These are phyloP conservation scores for Populus tremula DNA, from an alignment of 345 rosid species.

Conservation along the genomic window DNA sequence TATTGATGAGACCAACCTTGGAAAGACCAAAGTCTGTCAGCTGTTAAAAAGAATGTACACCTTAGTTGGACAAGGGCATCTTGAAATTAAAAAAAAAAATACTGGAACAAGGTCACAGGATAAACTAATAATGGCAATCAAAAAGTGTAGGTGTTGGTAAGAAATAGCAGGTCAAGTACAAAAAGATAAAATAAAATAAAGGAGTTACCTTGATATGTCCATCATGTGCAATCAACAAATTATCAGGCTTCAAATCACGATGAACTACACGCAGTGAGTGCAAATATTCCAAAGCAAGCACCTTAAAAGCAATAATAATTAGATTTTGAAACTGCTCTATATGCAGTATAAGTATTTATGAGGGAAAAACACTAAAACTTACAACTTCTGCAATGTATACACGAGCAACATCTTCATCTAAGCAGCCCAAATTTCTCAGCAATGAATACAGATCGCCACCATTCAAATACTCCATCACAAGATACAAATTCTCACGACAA, in stretches of 20 bases:
- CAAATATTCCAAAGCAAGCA: conserved; percentile 94
- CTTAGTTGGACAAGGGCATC: background rate
- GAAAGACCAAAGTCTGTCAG: conserved; percentile 88
- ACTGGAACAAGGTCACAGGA: background rate
- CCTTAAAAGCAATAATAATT: conserved; percentile 37
- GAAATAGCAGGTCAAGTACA: background rate
- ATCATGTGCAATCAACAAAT: conserved; percentile 95
- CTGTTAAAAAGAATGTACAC: conserved; percentile 36
- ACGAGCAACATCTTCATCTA: conserved; percentile 97
- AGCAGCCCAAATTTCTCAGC: conserved; percentile 94
- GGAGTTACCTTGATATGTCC: conserved; percentile 89
- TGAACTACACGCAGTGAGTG: conserved; percentile 94
- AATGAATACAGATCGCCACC: conserved; percentile 97
- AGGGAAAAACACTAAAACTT: conserved; percentile 34
- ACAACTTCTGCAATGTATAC: conserved; percentile 99
- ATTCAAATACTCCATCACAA: conserved; percentile 99
- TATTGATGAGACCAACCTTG: conserved; percentile 96
- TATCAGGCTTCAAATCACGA: conserved; percentile 99
- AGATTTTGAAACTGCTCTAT: background rate
- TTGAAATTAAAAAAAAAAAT: background rate
- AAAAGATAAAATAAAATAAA: background rate
- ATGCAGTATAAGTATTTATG: background rate
- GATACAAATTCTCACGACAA: conserved; percentile 95
- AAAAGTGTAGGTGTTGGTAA: background rate
- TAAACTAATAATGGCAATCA: background rate